Evolutionary conservation across 164 flowering plant species (phyloP).

Genomic region (Nymphaea colorata): DNA sequence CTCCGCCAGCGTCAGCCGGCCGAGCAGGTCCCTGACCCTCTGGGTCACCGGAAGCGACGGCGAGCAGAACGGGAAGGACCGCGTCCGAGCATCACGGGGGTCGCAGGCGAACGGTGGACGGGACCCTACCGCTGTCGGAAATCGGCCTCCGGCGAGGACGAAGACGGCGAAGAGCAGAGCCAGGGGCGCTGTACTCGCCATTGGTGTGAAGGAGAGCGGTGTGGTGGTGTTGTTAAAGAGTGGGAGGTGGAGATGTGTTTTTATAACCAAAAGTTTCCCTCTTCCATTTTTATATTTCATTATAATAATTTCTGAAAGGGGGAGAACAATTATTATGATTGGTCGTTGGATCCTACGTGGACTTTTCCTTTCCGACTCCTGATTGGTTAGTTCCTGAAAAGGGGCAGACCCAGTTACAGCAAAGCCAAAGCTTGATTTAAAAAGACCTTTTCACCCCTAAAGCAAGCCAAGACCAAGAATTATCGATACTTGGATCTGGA

Average conservation of each 20-base stretch:
- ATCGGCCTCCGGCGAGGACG: neutral
- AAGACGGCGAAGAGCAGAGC: neutral
- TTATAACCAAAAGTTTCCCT: neutral
- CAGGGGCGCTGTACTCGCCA: constrained; percentile 1
- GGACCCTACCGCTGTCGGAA: constrained; percentile 2
- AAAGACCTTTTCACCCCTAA: neutral
- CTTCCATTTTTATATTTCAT: neutral
- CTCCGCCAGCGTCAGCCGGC: constrained; percentile 63
- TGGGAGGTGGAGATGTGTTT: neutral
- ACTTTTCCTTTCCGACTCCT: neutral
- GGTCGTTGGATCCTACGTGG: neutral
- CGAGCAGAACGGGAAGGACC: constrained; percentile 40
- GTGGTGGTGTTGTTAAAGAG: neutral
- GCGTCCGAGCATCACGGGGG: constrained; percentile 23
- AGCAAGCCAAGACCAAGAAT: neutral
- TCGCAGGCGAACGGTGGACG: constrained; percentile 60
- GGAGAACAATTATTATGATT: neutral
- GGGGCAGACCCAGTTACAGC: neutral
- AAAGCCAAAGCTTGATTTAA: neutral
- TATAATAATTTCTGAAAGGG: neutral
- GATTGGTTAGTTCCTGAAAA: neutral
- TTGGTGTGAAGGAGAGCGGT: constrained; percentile 1
- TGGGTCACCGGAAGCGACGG: constrained; percentile 14
- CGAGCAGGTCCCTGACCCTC: constrained; percentile 56
- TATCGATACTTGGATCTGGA: too few relatives aligned